Conservation (phyloP, 768 basidiomycete genomes). For the Agrocybe pediades region DNA sequence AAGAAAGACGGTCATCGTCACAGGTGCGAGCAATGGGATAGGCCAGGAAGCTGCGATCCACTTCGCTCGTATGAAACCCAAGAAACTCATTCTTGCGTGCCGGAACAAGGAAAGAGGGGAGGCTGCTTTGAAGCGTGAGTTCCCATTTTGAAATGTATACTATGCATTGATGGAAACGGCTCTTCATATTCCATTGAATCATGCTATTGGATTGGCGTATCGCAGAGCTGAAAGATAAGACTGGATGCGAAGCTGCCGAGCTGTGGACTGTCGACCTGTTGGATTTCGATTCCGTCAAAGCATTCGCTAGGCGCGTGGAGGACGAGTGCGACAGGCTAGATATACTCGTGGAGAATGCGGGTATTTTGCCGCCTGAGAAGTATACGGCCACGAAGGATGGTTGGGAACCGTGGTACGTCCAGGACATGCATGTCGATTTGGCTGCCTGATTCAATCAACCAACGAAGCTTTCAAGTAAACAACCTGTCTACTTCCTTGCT, state of each 20-base stretch:
- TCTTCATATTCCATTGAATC: too few species aligned
- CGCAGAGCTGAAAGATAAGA: slow-evolving; percentile 21
- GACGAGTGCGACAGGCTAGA: slow-evolving; percentile 38
- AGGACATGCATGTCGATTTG: background rate
- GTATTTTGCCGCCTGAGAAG: slow-evolving; percentile 3
- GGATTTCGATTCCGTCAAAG: slow-evolving; percentile 39
- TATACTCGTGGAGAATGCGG: slow-evolving; percentile 27
- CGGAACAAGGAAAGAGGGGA: slow-evolving; percentile 35
- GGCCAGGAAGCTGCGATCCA: slow-evolving; percentile 49
- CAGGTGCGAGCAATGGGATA: slow-evolving; percentile 52
- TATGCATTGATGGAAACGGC: too few species aligned
- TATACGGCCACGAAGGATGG: slow-evolving; percentile 31
- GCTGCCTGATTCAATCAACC: background rate
- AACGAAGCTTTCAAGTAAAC: slow-evolving; percentile 50
- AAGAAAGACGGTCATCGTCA: slow-evolving; percentile 49
- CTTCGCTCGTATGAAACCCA: slow-evolving; percentile 45
- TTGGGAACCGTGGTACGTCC: slow-evolving; percentile 39
- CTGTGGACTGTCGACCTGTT: slow-evolving; percentile 44
- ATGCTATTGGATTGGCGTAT: background rate
- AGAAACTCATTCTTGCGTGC: slow-evolving; percentile 39
- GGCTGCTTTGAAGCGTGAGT: slow-evolving; percentile 35
- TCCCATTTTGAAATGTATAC: background rate
- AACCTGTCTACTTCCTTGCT: slow-evolving; percentile 42
- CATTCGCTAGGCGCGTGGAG: slow-evolving; percentile 36
- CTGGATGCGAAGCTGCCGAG: slow-evolving; percentile 34